Percentiles rank a stretch among this genome's conserved stretches.
Evolutionary conservation across 2,329 filamentous ascomycete genomes (phyloP).

Genomic region (Ophiostoma ips): DNA sequence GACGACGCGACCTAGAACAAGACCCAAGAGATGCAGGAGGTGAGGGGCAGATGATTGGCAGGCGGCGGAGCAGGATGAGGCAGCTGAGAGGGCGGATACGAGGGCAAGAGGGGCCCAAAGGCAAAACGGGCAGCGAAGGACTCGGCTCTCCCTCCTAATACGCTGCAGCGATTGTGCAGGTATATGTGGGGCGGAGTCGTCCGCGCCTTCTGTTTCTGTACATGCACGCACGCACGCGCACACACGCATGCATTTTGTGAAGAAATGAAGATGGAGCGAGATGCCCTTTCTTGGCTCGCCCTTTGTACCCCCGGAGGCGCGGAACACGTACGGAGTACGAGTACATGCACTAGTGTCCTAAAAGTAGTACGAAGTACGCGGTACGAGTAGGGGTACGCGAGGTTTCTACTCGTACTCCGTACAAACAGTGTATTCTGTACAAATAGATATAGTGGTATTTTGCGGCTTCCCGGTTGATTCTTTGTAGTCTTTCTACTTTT

Average conservation of each 20-base stretch:
- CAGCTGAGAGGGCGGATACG: neutral
- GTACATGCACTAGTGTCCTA: too few species aligned
- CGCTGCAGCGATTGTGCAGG: neutral
- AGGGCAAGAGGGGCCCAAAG: neutral
- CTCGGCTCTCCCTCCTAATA: too few species aligned
- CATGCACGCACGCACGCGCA: too few species aligned
- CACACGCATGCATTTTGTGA: neutral
- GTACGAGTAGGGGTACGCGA: neutral
- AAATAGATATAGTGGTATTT: neutral
- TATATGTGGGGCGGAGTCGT: neutral
- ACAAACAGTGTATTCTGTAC: too few species aligned
- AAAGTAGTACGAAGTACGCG: too few species aligned
- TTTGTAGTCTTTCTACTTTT: too few species aligned
- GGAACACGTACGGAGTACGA: neutral
- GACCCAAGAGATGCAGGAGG: constrained; percentile 10
- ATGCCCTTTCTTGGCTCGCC: neutral
- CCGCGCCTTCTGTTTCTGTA: neutral
- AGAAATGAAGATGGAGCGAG: neutral
- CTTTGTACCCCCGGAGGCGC: neutral
- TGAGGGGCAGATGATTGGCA: constrained; percentile 9
- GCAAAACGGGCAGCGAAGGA: neutral
- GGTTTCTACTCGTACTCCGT: too few species aligned
- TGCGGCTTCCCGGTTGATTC: too few species aligned
- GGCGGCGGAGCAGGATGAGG: neutral
- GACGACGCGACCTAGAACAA: constrained; percentile 6